Percentiles rank a stretch among this genome's conserved stretches.
Conservation (phyloP, 1,284 basidiomycete genomes). For the Cystobasidium sp. region DNA sequence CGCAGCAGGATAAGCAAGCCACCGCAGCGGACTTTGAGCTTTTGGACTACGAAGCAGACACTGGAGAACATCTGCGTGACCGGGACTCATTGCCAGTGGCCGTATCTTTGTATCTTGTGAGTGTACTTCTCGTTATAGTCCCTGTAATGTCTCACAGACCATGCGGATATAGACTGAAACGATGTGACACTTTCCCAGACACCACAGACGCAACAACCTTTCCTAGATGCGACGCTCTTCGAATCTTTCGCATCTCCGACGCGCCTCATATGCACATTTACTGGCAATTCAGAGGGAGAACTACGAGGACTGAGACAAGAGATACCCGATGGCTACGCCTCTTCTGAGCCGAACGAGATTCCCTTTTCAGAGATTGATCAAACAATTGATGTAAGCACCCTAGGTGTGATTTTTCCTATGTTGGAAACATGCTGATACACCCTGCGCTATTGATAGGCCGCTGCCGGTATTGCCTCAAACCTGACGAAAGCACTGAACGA, state of each 20-base stretch:
- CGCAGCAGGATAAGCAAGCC: conserved; percentile 59
- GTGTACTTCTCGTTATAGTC: conserved; percentile 48
- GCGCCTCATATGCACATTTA: conserved; percentile 13
- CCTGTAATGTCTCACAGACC: too few species aligned
- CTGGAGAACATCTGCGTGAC: conserved; percentile 68
- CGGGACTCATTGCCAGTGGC: conserved; percentile 71
- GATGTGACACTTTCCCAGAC: conserved; percentile 6
- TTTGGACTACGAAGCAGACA: conserved; percentile 75
- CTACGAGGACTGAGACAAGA: conserved; percentile 25
- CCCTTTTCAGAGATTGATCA: conserved; percentile 11
- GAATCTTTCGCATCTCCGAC: conserved; percentile 33
- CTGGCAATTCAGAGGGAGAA: background rate
- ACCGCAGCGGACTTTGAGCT: conserved; percentile 71
- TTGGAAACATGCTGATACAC: background rate
- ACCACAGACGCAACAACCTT: conserved; percentile 29
- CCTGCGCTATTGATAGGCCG: conserved; percentile 1
- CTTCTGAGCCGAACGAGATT: conserved; percentile 18
- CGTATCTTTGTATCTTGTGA: conserved; percentile 73
- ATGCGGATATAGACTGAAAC: too few species aligned
- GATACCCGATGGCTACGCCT: conserved; percentile 25
- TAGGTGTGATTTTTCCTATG: background rate
- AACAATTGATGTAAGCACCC: conserved; percentile 31
- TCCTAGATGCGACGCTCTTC: conserved; percentile 43
- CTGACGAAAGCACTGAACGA: conserved; percentile 8
- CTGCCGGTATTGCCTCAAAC: conserved; percentile 18